Evolutionary conservation across 345 rosid species (phyloP).

Genomic region (Aquilaria sinensis): DNA sequence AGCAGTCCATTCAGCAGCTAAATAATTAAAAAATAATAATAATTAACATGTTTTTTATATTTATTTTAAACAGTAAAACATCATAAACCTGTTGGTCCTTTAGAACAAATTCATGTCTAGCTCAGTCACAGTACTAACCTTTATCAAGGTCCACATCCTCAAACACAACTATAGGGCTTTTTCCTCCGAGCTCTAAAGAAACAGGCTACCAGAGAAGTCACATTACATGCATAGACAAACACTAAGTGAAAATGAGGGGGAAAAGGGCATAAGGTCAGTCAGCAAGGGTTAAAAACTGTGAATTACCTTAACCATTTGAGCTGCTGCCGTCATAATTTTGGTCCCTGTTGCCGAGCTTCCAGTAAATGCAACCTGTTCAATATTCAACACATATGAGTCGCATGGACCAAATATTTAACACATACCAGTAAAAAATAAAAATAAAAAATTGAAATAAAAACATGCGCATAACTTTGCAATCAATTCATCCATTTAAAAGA

Average conservation of each 20-base stretch:
- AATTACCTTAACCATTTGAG: constrained; percentile 75
- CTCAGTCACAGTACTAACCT: constrained; percentile 36
- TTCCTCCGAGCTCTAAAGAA: constrained; percentile 93
- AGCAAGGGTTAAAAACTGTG: background rate
- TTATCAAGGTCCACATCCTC: constrained; percentile 89
- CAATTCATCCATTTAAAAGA: constrained; percentile 1
- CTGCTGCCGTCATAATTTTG: constrained; percentile 77
- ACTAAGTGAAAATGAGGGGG: background rate
- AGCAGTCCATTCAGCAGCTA: constrained; percentile 86
- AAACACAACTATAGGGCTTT: constrained; percentile 90
- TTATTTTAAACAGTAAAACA: background rate
- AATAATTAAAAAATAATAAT: constrained; percentile 12
- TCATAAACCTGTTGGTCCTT: constrained; percentile 3
- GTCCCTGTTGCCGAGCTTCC: constrained; percentile 94
- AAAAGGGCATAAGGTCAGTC: background rate
- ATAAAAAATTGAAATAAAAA: background rate
- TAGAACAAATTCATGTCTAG: constrained; percentile 2
- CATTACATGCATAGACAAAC: constrained; percentile 11
- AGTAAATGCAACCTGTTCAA: constrained; percentile 76
- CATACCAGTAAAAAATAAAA: background rate
- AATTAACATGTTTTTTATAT: constrained; percentile 2
- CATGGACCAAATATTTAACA: too few species aligned
- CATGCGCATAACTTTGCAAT: too few species aligned
- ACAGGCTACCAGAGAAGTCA: constrained; percentile 60
- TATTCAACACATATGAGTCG: background rate